Percentiles rank a stretch among this genome's conserved stretches.
phyloP scores from a whole-genome alignment of 805 yeast species.

The Hyphopichia homilentoma region DNA sequence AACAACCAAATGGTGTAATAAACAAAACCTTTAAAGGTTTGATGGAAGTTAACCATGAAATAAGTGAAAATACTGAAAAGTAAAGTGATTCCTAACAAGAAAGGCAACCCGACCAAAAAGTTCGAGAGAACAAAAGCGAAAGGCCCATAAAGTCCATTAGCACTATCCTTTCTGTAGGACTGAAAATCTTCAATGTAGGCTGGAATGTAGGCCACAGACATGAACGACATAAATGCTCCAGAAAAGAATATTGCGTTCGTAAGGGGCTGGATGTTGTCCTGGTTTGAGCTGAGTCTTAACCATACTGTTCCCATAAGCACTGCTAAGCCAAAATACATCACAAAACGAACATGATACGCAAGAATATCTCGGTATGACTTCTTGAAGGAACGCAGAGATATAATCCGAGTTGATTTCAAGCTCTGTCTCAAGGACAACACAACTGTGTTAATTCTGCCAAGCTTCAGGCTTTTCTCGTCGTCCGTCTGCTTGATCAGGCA shows the following conservation, averaged over 20 bases:
- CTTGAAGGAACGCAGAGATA: slow-evolving; percentile 21
- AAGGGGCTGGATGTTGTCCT: slow-evolving; percentile 29
- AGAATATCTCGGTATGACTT: slow-evolving; percentile 33
- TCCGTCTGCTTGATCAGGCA: no score
- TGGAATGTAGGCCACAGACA: slow-evolving; percentile 41
- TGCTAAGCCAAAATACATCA: slow-evolving; percentile 38
- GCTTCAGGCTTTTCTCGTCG: no score
- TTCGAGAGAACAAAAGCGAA: slow-evolving; percentile 30
- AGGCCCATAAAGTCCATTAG: slow-evolving; percentile 37
- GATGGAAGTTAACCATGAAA: slow-evolving; percentile 29
- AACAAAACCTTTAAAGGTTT: slow-evolving; percentile 26
- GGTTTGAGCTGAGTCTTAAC: slow-evolving; percentile 23
- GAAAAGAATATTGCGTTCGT: slow-evolving; percentile 37
- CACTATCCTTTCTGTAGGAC: slow-evolving; percentile 25
- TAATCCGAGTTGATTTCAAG: slow-evolving; percentile 8
- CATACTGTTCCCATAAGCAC: slow-evolving; percentile 37
- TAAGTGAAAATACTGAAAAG: slow-evolving; percentile 31
- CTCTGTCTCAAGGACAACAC: neutral
- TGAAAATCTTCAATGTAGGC: slow-evolving; percentile 32
- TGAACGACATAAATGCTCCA: slow-evolving; percentile 44
- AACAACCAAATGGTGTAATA: slow-evolving; percentile 35
- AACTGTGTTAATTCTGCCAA: neutral
- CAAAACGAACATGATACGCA: slow-evolving; percentile 33
- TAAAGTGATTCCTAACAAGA: slow-evolving; percentile 26
- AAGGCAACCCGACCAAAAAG: slow-evolving; percentile 34